phyloP scores from a whole-genome alignment of 331 rosid genomes.

The Malus hybrid region DNA sequence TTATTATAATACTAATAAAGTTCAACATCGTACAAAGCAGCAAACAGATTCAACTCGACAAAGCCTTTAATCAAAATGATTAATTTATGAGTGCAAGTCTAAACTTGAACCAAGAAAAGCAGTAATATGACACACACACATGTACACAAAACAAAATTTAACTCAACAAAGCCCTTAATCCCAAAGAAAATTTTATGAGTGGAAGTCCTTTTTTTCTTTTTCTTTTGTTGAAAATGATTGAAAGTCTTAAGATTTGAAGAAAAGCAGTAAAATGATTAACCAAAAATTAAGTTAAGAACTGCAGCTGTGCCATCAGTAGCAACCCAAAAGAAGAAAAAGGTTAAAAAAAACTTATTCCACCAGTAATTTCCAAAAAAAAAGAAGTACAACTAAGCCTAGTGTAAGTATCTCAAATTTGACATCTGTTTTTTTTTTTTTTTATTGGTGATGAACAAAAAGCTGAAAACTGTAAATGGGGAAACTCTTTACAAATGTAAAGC shows the following conservation, averaged over 20 bases:
- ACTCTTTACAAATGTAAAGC: background rate
- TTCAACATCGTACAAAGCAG: background rate
- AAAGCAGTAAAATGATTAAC: background rate
- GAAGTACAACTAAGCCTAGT: background rate
- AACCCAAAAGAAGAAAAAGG: background rate
- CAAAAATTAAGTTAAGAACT: background rate
- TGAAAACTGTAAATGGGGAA: background rate
- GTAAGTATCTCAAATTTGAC: background rate
- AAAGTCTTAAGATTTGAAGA: background rate
- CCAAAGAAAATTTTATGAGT: background rate
- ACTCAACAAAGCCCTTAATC: background rate
- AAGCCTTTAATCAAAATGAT: background rate
- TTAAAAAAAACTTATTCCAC: background rate
- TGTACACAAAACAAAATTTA: background rate
- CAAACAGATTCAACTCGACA: background rate
- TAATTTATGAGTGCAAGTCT: background rate
- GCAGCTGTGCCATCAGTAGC: background rate
- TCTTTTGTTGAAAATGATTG: no score
- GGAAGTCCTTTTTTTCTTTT: background rate
- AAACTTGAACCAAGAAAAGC: background rate
- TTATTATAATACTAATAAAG: slow-evolving; percentile 7
- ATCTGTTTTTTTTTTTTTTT: background rate
- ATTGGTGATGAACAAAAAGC: background rate
- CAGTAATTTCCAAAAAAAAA: background rate
- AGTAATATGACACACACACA: background rate